phyloP scores from a whole-genome alignment of 2,329 filamentous ascomycete genomes.

The Trichoderma gracile region DNA sequence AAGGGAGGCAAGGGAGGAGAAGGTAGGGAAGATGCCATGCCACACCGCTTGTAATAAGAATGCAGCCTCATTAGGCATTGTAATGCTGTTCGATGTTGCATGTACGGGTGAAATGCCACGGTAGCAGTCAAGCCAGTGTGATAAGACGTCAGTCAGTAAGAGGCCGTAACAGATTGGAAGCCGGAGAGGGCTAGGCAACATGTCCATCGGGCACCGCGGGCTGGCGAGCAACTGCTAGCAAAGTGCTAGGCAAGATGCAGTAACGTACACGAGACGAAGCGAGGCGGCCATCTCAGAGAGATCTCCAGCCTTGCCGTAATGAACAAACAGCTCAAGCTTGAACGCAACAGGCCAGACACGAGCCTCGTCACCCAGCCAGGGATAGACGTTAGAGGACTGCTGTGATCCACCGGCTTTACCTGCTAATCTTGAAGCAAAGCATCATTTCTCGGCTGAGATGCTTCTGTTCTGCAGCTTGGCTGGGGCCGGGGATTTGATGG shows the following conservation, averaged over 20 bases:
- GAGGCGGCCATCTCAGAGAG: background rate
- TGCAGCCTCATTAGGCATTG: no score
- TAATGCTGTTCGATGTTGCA: no score
- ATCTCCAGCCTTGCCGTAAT: conserved; percentile 20
- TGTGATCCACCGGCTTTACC: background rate
- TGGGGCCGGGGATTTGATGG: background rate
- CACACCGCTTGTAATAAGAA: background rate
- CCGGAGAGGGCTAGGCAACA: background rate
- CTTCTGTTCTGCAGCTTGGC: background rate
- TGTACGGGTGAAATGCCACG: no score
- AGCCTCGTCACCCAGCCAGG: background rate
- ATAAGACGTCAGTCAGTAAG: no score
- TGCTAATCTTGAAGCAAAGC: background rate
- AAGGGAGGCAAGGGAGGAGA: no score
- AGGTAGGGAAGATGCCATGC: background rate
- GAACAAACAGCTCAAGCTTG: background rate
- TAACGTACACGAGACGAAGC: background rate
- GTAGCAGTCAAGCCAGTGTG: no score
- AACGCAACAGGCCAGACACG: conserved; percentile 12
- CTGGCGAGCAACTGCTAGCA: no score
- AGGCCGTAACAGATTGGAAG: no score
- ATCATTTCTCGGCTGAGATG: background rate
- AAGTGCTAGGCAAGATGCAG: background rate
- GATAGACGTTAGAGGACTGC: background rate
- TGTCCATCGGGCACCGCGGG: no score